These are phyloP conservation scores for Rosa persica DNA, from an alignment of 306 rosid genomes.

Conservation along the genomic window DNA sequence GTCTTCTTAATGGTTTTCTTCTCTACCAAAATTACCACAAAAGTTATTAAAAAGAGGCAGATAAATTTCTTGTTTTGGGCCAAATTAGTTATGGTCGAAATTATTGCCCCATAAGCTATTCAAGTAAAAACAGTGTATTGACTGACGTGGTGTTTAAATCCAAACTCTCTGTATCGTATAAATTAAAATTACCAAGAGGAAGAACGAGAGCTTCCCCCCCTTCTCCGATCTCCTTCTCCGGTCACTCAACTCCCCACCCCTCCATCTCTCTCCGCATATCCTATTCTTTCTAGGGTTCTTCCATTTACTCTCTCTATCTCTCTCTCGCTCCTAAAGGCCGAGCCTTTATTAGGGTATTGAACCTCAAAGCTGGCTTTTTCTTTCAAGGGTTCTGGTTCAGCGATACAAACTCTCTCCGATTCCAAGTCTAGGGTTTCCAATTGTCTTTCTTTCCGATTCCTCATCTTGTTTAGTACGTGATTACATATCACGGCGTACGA, in stretches of 20 bases:
- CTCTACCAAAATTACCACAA: not conserved
- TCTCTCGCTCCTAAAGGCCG: not conserved
- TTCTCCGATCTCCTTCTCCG: constrained; percentile 15
- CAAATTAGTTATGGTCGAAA: not conserved
- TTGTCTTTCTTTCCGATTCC: constrained; percentile 1
- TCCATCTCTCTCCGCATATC: not conserved
- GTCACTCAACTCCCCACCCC: not conserved
- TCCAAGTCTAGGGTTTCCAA: not conserved
- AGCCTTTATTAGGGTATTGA: not conserved
- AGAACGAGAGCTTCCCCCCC: not conserved
- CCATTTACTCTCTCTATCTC: not conserved
- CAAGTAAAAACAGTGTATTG: not conserved
- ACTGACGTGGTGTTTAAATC: not conserved
- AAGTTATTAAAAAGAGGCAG: not conserved
- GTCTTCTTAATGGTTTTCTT: not conserved
- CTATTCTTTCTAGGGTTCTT: not conserved
- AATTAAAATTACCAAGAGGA: not conserved
- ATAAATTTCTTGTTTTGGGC: not conserved
- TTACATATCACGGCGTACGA: not conserved
- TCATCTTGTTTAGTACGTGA: not conserved
- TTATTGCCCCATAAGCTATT: not conserved
- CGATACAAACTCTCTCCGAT: not conserved
- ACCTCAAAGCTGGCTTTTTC: not conserved
- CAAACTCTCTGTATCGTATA: not conserved
- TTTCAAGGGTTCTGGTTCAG: constrained; percentile 1